Percentiles rank a stretch among this genome's conserved stretches.
Evolutionary conservation across 257 asterid species (phyloP).

Genomic region (Ligustrum vulgare): DNA sequence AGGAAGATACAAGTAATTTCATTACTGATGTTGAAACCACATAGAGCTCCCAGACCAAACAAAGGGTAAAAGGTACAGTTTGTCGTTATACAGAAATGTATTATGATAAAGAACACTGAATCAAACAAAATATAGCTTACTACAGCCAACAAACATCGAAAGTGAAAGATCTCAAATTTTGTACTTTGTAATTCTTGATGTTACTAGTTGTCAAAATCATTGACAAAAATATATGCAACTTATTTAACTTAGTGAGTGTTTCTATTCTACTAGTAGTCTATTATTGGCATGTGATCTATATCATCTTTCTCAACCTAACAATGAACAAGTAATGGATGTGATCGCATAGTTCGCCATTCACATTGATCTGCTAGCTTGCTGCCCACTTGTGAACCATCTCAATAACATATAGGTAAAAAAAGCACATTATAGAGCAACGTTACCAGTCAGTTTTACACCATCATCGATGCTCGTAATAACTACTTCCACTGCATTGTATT

Average conservation of each 20-base stretch:
- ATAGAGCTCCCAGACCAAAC: constrained; percentile 12
- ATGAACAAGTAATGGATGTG: constrained; percentile 5
- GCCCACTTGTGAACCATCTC: not conserved
- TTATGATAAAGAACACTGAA: not conserved
- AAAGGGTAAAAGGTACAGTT: constrained; percentile 4
- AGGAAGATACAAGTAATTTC: constrained; percentile 23
- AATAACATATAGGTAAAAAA: constrained; percentile 8
- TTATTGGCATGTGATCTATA: not conserved
- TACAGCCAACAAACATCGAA: not conserved
- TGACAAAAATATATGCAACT: not conserved
- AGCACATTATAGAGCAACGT: not conserved
- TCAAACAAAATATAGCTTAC: constrained; percentile 10
- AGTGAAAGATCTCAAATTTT: not conserved
- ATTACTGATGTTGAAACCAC: constrained; percentile 12
- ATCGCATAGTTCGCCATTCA: not conserved
- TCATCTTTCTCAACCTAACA: not conserved
- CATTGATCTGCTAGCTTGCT: not conserved
- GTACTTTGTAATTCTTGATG: not conserved
- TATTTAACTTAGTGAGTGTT: not conserved
- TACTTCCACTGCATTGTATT: not conserved
- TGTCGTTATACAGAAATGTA: constrained; percentile 4
- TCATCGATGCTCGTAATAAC: not conserved
- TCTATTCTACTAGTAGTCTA: not conserved
- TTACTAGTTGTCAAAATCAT: not conserved
- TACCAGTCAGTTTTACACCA: not conserved